Conservation (phyloP, 805 yeast genomes). For the Barnettozyma sp. region DNA sequence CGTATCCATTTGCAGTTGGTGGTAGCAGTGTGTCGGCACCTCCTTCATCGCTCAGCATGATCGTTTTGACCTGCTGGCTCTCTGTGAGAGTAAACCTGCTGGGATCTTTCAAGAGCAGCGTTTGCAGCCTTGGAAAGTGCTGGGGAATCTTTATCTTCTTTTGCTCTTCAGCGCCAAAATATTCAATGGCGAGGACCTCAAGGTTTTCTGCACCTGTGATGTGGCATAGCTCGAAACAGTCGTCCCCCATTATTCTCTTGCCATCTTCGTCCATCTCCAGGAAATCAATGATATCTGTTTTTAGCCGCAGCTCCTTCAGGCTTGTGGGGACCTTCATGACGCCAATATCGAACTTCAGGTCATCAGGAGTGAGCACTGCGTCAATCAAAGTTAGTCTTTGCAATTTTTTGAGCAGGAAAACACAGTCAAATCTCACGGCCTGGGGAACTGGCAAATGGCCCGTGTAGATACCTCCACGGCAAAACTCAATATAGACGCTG, state of each 20-base stretch:
- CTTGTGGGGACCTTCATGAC: neutral
- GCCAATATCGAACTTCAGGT: neutral
- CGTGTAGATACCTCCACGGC: neutral
- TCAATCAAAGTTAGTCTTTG: neutral
- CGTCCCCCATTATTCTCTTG: no score
- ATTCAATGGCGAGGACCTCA: neutral
- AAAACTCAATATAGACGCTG: no score
- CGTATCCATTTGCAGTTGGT: no score
- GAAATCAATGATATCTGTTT: neutral
- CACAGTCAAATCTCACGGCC: neutral
- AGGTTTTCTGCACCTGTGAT: neutral
- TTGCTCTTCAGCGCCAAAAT: no score
- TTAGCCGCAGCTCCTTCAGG: neutral
- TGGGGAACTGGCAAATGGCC: neutral
- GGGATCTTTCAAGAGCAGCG: no score
- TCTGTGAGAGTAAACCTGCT: no score
- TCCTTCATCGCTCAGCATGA: no score
- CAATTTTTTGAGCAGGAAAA: neutral
- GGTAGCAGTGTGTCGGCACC: no score
- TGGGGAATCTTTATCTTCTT: no score
- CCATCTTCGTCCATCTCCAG: neutral
- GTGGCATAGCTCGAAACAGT: neutral
- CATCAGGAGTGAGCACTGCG: neutral
- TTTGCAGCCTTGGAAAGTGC: no score
- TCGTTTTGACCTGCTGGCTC: no score